Base-by-base conservation (phyloP, 192 early-diverging fungal species). In the Rhizophagus prolifer region DNA sequence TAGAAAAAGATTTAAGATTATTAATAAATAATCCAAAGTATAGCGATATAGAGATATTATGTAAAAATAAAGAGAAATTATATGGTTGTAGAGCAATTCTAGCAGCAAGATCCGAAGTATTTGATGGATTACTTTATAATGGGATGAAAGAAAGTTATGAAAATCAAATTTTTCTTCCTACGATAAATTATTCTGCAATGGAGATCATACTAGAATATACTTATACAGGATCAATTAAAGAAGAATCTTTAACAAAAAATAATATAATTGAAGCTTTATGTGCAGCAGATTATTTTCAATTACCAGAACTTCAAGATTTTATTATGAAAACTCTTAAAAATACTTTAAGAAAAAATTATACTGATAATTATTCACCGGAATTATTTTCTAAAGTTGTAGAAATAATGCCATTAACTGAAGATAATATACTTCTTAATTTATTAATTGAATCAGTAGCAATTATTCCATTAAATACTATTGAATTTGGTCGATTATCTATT, bases 201-300 rank as follows among this genome's bases (percentile, higher is more conserved):
- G 13, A 54, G 19, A 31, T 58, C 9, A 50, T 72, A 19, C 23
- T 72, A 30, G 70, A 72, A 58, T 58, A 50, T 26, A 10, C 44
- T 31, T 72, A 72, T 28, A 58, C 50, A 36, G 44, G 46, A 9
- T 14, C 23, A 54, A 58, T 58, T 50, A 36, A 28, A 19, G 46
- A 72, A 21, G 16, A 58, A 14, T 25, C 16, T 28, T 34, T 72
- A 14, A 72, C 70, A 23, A n/a, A 26, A n/a, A 50, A 72, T 10
- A 50, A 72, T 58, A 46, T 31, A 31, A 30, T 58, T 1, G 70
- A 58, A 23, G 9, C 46, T 21, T 72, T 21, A 9, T 5, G 16
- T 34, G 70, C 46, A 16, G 70, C 50, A 9, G 70, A 72, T 58
- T 72, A 31, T n/a, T 50, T 72, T 72, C 70, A 72, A 72, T 34